These are phyloP conservation scores for Iberis pinnata DNA, from an alignment of 345 rosid species.

Conservation along the genomic window DNA sequence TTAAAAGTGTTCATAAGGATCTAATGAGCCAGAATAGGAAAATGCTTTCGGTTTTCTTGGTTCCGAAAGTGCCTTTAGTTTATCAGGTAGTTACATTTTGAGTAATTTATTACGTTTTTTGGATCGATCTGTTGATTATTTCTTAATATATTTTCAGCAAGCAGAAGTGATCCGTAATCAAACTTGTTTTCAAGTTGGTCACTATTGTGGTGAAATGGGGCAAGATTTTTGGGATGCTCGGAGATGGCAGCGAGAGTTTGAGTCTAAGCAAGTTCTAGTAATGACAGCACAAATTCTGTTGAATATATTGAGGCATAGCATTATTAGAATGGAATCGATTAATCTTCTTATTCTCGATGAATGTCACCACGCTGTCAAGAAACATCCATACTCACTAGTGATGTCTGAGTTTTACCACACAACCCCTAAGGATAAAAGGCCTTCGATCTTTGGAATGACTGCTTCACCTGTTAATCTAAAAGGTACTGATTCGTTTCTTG, in stretches of 20 bases:
- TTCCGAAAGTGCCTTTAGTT: slow-evolving; percentile 95
- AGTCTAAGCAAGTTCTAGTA: slow-evolving; percentile 87
- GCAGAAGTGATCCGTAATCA: slow-evolving; percentile 85
- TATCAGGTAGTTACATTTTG: slow-evolving; percentile 53
- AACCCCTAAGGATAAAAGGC: slow-evolving; percentile 77
- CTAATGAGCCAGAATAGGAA: slow-evolving; percentile 54
- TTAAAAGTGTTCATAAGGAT: slow-evolving; percentile 60
- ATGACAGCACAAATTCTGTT: slow-evolving; percentile 97
- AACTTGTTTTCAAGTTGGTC: slow-evolving; percentile 72
- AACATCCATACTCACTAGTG: slow-evolving; percentile 94
- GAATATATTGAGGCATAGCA: slow-evolving; percentile 94
- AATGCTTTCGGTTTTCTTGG: slow-evolving; percentile 89
- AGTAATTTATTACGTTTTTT: background rate
- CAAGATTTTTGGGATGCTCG: slow-evolving; percentile 88
- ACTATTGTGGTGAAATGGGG: slow-evolving; percentile 98
- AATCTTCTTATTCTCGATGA: slow-evolving; percentile 90
- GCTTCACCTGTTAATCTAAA: slow-evolving; percentile 98
- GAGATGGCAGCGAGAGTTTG: slow-evolving; percentile 94
- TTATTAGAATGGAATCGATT: slow-evolving; percentile 82
- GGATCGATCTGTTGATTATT: slow-evolving; percentile 7
- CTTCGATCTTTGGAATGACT: slow-evolving; percentile 96
- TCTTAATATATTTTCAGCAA: slow-evolving; percentile 51
- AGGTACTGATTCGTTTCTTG: slow-evolving; percentile 39
- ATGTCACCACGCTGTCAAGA: slow-evolving; percentile 99
- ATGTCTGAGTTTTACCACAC: slow-evolving; percentile 99